Evolutionary conservation across 163 green algal species (phyloP).

Genomic region (Chloromonas sp.): DNA sequence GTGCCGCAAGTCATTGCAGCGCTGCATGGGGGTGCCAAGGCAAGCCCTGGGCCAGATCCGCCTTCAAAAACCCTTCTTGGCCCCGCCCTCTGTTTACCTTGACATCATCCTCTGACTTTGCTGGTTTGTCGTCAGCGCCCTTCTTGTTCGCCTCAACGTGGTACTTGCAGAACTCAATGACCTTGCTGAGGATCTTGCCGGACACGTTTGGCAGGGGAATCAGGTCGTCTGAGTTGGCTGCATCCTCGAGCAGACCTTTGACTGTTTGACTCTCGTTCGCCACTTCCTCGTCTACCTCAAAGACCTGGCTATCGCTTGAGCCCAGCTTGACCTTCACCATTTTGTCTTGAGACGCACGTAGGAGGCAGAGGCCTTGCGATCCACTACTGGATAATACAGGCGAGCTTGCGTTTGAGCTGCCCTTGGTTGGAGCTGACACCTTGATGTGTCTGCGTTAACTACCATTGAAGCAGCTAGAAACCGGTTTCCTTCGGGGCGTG

Average conservation of each 20-base stretch:
- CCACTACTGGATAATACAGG: too few species aligned
- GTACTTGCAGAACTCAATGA: slow-evolving; percentile 97
- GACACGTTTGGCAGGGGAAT: slow-evolving; percentile 86
- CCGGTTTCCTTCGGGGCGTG: too few species aligned
- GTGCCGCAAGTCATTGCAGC: too few species aligned
- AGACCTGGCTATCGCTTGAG: slow-evolving; percentile 26
- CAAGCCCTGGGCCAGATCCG: too few species aligned
- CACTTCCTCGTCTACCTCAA: slow-evolving; percentile 41
- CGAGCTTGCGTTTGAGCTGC: too few species aligned
- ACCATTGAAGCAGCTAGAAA: too few species aligned
- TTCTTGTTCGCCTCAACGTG: slow-evolving; percentile 82
- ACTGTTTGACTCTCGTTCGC: slow-evolving; percentile 28
- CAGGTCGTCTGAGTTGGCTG: slow-evolving; percentile 25
- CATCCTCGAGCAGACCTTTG: slow-evolving; percentile 36
- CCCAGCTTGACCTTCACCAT: slow-evolving; percentile 28
- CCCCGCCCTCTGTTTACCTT: slow-evolving; percentile 43
- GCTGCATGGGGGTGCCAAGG: too few species aligned
- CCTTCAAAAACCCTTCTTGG: too few species aligned
- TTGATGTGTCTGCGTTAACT: too few species aligned
- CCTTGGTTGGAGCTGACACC: too few species aligned
- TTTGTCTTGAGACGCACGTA: neutral
- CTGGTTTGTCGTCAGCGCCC: slow-evolving; percentile 48
- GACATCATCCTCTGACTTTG: slow-evolving; percentile 77
- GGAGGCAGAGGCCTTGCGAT: neutral
- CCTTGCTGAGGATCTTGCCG: slow-evolving; percentile 78